These are phyloP conservation scores for Anastatica hierochuntica DNA, from an alignment of 345 rosid species.

Conservation along the genomic window DNA sequence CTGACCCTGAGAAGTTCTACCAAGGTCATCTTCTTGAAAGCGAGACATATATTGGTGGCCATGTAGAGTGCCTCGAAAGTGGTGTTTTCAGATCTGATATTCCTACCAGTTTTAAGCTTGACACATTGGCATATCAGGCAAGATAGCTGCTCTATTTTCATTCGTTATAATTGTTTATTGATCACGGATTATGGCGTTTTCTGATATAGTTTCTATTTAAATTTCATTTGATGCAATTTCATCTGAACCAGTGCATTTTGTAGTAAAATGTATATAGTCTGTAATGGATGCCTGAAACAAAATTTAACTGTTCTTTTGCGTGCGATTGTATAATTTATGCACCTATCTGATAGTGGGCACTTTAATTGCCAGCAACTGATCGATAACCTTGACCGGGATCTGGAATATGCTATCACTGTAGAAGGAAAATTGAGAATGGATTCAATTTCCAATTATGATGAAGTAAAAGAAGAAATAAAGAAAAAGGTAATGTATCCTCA, in stretches of 20 bases:
- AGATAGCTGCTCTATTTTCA: conserved; percentile 22
- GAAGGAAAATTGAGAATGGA: conserved; percentile 92
- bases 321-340: not conserved
- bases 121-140: conserved; percentile 67
- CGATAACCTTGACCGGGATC: conserved; percentile 81
- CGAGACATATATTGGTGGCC: conserved; percentile 97
- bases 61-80: conserved; percentile 98
- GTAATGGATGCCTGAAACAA: conserved; percentile 5
- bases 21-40: conserved; percentile 83
- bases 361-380: conserved; percentile 65
- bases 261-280: not conserved
- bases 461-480: conserved; percentile 64
- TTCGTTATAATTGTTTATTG: not conserved
- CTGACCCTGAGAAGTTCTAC: conserved; percentile 79
- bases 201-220: conserved; percentile 1
- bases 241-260: not conserved
- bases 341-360: conserved; percentile 22
- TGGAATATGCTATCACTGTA: conserved; percentile 84
- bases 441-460: conserved; percentile 74
- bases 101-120: conserved; percentile 87
- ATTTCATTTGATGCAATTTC: not conserved
- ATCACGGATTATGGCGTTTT: conserved; percentile 2
- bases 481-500: conserved; percentile 49
- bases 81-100: conserved; percentile 97
- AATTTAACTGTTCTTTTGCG: not conserved